Base-by-base conservation (phyloP, 495 filamentous ascomycete species). In the Lophiotrema nucula region DNA sequence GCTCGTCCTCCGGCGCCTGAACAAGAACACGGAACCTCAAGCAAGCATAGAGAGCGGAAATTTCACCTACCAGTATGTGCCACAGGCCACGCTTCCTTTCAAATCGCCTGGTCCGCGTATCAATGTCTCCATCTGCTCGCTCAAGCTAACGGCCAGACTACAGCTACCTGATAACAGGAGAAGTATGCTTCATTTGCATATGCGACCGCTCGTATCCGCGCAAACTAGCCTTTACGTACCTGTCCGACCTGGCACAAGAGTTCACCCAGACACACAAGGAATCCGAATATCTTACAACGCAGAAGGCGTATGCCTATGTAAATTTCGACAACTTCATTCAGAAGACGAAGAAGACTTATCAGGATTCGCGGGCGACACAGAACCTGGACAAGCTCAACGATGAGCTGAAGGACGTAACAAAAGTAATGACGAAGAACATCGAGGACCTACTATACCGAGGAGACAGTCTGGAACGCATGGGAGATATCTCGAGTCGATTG, bases 401-500 rank as follows among this genome's bases (percentile, higher is more conserved):
- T 69, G 93, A 99, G 78, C 81, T 99, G 39, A 85, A 90, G 66
- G 93, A 97, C 80, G 93, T 99, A 48, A 97, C 93, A 13, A 90
- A 95, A 73, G 92, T 97, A 62, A 99, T 99, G 93, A 97, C 93
- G 27, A 99, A 97, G 81, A 99, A 99, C 72, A 99, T 99, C 67
- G 93, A 99, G 76, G 93, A 99, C 71, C 73, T 99, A 69, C 72
- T 99, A 54, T 99, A 99, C 69, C 80, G 93, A 50, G 93, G 93
- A 8, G 93, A 97, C 69, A 93, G 86, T 67, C 74, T 99, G 59
- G 95, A 99, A 85, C 81, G 89, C 51, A 99, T 99, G 93, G 95
- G 93, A 24, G 93, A 97, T 74, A 82, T 97, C 74, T 93, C 88
- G 45, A 83, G 82, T 37, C 74, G 90, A 56, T 68, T 99, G 70